Evolutionary conservation across 2,329 filamentous ascomycete genomes (phyloP).

Genomic region (Penicillium occitanis): DNA sequence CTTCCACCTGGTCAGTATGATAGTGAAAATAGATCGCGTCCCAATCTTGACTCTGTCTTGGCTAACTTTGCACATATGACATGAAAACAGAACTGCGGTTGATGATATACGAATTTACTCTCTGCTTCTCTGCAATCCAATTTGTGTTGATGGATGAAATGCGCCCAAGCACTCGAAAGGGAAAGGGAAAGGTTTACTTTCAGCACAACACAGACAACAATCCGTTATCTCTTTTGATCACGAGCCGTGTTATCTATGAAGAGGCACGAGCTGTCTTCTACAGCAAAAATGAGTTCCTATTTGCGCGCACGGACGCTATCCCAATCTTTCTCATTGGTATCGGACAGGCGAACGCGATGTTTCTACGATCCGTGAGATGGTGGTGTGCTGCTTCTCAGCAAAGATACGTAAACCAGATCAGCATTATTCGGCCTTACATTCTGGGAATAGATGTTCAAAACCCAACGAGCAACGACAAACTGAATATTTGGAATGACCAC

Average conservation of each 20-base stretch:
- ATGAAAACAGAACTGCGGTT: not conserved
- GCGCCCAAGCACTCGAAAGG: not conserved
- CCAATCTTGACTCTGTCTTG: not conserved
- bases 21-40: not conserved
- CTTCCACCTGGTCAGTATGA: slow-evolving; percentile 8
- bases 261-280: slow-evolving; percentile 18
- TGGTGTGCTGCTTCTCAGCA: not conserved
- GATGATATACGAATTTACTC: not conserved
- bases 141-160: not conserved
- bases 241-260: slow-evolving; percentile 15
- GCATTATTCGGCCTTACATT: not conserved
- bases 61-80: not conserved
- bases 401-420: not conserved
- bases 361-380: not conserved
- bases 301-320: not conserved
- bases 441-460: not conserved
- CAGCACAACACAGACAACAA: not conserved
- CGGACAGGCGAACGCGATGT: slow-evolving; percentile 2
- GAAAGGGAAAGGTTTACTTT: not conserved
- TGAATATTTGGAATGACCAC: not conserved
- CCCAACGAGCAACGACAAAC: not conserved
- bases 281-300: slow-evolving; percentile 5
- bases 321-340: slow-evolving; percentile 13
- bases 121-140: not conserved
- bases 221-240: slow-evolving; percentile 4